Conservation (phyloP, 352 stramenopile genomes). For the Peronospora belbahrii region DNA sequence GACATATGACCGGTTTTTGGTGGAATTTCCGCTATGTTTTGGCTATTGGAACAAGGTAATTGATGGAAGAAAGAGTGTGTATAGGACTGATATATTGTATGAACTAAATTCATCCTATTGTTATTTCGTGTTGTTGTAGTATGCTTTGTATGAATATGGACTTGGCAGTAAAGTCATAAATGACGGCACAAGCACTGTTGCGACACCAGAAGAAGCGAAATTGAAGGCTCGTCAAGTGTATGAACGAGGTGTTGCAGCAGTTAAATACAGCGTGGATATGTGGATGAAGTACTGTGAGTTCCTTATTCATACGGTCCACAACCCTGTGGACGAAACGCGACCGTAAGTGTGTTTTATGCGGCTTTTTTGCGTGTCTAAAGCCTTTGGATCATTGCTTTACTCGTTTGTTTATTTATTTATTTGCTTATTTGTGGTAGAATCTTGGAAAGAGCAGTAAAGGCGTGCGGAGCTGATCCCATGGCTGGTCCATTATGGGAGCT, state of each 20-base stretch:
- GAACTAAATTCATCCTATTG: no score
- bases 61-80: no score
- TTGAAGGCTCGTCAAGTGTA: constrained; percentile 51
- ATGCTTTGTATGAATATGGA: constrained; percentile 58
- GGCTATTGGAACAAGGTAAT: constrained; percentile 83
- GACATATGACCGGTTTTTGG: constrained; percentile 65
- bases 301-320: constrained; percentile 47
- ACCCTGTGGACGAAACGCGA: constrained; percentile 55
- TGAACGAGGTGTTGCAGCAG: constrained; percentile 56
- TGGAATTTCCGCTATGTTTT: constrained; percentile 74
- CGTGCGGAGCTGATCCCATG: constrained; percentile 55
- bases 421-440: constrained; percentile 19
- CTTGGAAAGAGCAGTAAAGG: constrained; percentile 44
- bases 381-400: no score
- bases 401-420: no score
- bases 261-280: constrained; percentile 71
- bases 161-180: constrained; percentile 30
- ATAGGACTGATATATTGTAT: neutral
- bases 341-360: constrained; percentile 24
- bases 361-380: neutral
- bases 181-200: constrained; percentile 29
- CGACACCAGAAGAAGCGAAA: constrained; percentile 37
- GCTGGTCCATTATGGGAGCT: constrained; percentile 68
- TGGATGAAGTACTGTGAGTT: constrained; percentile 84
- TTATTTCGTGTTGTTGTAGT: constrained; percentile 30